phyloP scores from a whole-genome alignment of 192 early-diverging fungal species.

The Phlyctochytrium planicorne region DNA sequence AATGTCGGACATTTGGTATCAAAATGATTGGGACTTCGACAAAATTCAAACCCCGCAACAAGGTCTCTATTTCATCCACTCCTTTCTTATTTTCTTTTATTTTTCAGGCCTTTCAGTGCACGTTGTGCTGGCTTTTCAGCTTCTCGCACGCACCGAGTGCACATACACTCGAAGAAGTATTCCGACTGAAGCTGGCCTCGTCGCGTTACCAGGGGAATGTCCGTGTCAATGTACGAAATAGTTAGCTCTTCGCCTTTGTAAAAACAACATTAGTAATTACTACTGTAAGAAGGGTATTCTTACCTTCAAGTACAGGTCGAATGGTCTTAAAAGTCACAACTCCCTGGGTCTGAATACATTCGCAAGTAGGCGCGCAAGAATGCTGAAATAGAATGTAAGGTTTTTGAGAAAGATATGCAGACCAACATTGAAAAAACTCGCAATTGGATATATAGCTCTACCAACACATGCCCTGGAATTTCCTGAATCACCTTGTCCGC shows the following conservation, averaged over 20 bases:
- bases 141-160: slow-evolving; percentile 50
- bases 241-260: slow-evolving; percentile 50
- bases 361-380: slow-evolving; percentile 57
- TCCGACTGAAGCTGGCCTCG: slow-evolving; percentile 50
- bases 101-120: background rate
- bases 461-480: slow-evolving; percentile 17
- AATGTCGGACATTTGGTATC: too few species aligned
- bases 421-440: slow-evolving; percentile 64
- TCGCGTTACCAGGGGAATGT: slow-evolving; percentile 56
- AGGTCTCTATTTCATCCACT: background rate
- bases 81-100: background rate
- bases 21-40: too few species aligned
- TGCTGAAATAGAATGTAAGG: slow-evolving; percentile 38
- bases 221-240: slow-evolving; percentile 68
- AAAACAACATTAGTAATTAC: too few species aligned
- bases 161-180: slow-evolving; percentile 66
- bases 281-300: background rate
- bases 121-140: background rate
- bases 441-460: slow-evolving; percentile 60
- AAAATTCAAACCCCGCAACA: background rate
- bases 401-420: background rate
- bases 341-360: slow-evolving; percentile 34
- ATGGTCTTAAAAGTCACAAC: slow-evolving; percentile 27
- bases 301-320: slow-evolving; percentile 8
- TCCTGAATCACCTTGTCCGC: background rate